Base-by-base conservation (phyloP, 352 stramenopile species). In the Pythium dissimile region DNA sequence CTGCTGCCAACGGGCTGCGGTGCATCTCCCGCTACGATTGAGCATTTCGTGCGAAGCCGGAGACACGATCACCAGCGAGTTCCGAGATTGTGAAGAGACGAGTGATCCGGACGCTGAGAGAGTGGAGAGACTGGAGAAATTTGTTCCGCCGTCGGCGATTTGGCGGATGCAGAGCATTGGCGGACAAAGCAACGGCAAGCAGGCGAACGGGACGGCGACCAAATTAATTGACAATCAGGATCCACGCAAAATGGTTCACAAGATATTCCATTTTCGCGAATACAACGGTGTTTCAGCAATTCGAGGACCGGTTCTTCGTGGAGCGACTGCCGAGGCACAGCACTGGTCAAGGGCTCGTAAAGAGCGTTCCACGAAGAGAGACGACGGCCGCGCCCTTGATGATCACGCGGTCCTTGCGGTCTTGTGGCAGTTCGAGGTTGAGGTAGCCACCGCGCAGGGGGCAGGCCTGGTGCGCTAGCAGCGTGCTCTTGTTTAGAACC, bases 381-480 rank as follows among this genome's bases (percentile, higher is more conserved):
- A 69, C 47, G 1, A 71, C 54, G 5, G 59, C 66, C 21, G 80
- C 57, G 15, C 77, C 75, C 47, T 82, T 77, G 16, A 88, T 48
- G n/a, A 80, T 28, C 24, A 88, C 71, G 18, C 75, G 66, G 8
- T 51, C 70, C 5, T 56, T 43, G 38, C 55, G 59, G 28, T 68
- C 57, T 9, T 55, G 35, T 13, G 67, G 61, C 1, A 88, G 55
- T 28, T 81, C 64, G 13, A 86, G 18, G 4, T 42, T 67, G 10
- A 88, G 32, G 26, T 67, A 74, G 8, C 78, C 78, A 13, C 75
- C 64, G 24, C 78, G 78, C 13, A 70, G 15, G 1, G 73, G 69
- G 13, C 73, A 77, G 37, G 66, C 67, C 35, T 87, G 77, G n/a
- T 79, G 57, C 4, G 73, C 77, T 23, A 62, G 57, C 20, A 88